phyloP scores from a whole-genome alignment of 2,329 filamentous ascomycete genomes.

The Sporothrix phasma region DNA sequence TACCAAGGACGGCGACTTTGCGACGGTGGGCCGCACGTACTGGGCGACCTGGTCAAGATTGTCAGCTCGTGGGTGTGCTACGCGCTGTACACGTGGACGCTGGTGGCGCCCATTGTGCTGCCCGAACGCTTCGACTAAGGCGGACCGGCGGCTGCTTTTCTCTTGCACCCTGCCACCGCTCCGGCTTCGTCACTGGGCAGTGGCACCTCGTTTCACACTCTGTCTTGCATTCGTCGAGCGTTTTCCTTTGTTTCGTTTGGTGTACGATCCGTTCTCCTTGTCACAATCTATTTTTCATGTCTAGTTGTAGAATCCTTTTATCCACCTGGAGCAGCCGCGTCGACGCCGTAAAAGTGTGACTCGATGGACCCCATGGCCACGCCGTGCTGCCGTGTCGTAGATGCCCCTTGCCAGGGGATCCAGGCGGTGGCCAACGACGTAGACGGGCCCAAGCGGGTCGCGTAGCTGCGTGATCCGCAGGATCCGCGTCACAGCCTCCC shows the following conservation, averaged over 20 bases:
- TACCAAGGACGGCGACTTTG: slow-evolving; percentile 63
- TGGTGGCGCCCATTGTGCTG: slow-evolving; percentile 75
- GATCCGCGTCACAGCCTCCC: neutral
- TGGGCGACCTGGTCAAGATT: slow-evolving; percentile 99
- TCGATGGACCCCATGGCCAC: neutral
- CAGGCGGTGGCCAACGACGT: slow-evolving; percentile 3
- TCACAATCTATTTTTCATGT: too few species aligned
- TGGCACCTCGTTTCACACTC: neutral
- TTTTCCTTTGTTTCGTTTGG: neutral
- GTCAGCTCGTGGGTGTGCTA: slow-evolving; percentile 97
- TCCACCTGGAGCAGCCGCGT: too few species aligned
- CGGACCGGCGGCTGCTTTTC: neutral
- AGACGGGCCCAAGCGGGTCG: too few species aligned
- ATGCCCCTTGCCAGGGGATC: slow-evolving; percentile 2
- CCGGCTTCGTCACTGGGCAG: neutral
- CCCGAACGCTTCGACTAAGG: slow-evolving; percentile 69
- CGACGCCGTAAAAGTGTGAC: too few species aligned
- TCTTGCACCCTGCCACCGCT: too few species aligned
- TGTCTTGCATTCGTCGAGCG: neutral
- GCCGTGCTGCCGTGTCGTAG: slow-evolving; percentile 12
- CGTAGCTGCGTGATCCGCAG: too few species aligned
- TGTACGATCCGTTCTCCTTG: neutral
- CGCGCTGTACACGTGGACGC: slow-evolving; percentile 82
- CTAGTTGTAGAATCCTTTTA: too few species aligned
- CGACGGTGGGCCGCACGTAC: slow-evolving; percentile 87